Evolutionary conservation across 2,329 filamentous ascomycete genomes (phyloP).

Genomic region (Cryphonectria japonica): DNA sequence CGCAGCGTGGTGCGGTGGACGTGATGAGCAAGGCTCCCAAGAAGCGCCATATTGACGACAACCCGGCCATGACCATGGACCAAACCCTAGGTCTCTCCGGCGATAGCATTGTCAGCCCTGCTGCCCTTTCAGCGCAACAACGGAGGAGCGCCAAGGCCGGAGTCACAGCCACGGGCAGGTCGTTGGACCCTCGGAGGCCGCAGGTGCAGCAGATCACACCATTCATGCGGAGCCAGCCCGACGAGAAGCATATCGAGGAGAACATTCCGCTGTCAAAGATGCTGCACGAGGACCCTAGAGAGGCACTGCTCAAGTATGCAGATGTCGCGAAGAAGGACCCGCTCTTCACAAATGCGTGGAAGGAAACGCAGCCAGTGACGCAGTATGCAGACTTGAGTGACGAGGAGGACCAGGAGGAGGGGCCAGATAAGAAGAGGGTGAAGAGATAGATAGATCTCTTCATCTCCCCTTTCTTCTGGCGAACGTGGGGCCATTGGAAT

Average conservation of each 20-base stretch:
- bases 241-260: constrained; percentile 85
- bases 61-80: constrained; percentile 84
- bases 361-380: constrained; percentile 86
- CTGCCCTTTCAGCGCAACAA: constrained; percentile 57
- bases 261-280: constrained; percentile 89
- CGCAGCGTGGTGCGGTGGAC: constrained; percentile 77
- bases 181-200: constrained; percentile 80
- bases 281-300: constrained; percentile 94
- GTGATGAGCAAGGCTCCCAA: constrained; percentile 95
- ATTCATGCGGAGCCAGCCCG: constrained; percentile 87
- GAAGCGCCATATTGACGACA: constrained; percentile 93
- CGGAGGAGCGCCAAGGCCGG: constrained; percentile 73
- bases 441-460: constrained; percentile 51
- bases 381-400: constrained; percentile 91
- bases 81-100: constrained; percentile 79
- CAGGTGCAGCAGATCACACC: constrained; percentile 83
- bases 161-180: constrained; percentile 76
- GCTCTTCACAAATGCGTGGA: constrained; percentile 93
- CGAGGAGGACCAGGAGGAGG: constrained; percentile 68
- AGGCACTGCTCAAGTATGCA: constrained; percentile 92
- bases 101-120: constrained; percentile 76
- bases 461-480: neutral
- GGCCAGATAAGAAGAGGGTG: constrained; percentile 67
- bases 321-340: constrained; percentile 92
- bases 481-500: constrained; percentile 17